Conservation (phyloP, 352 stramenopile genomes). For the Globisporangium emineosum region DNA sequence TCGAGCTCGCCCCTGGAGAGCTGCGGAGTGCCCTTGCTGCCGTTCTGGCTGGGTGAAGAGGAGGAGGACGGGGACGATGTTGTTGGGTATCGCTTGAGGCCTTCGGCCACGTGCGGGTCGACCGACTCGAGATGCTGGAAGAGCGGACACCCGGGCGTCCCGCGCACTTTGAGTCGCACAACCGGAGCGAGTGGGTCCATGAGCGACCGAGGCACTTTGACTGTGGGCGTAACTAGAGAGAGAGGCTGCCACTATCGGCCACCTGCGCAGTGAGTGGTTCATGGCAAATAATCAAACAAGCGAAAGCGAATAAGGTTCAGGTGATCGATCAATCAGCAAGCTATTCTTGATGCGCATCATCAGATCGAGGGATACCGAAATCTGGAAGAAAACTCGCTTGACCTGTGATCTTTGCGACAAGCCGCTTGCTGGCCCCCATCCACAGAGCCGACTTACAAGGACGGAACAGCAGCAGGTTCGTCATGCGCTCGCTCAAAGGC, state of each 20-base stretch:
- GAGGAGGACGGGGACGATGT: too few species aligned
- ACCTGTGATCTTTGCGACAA: background rate
- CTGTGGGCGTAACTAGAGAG: too few species aligned
- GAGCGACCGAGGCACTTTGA: too few species aligned
- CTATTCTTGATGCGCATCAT: slow-evolving; percentile 5
- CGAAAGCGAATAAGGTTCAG: background rate
- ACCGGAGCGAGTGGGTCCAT: slow-evolving; percentile 27
- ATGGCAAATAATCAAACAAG: too few species aligned
- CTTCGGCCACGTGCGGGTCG: slow-evolving; percentile 59
- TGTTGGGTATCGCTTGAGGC: slow-evolving; percentile 36
- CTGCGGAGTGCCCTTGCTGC: background rate
- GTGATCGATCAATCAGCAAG: background rate
- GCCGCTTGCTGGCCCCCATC: too few species aligned
- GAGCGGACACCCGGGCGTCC: slow-evolving; percentile 42
- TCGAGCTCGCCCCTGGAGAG: slow-evolving; percentile 29
- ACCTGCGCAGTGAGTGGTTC: too few species aligned
- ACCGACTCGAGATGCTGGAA: slow-evolving; percentile 43
- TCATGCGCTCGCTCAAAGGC: background rate
- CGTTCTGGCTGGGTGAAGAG: background rate
- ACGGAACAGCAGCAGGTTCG: too few species aligned
- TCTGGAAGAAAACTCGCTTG: background rate
- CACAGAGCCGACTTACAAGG: too few species aligned
- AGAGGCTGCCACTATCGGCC: too few species aligned
- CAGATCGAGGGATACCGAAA: background rate
- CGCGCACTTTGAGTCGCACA: slow-evolving; percentile 36